Evolutionary conservation across 192 early-diverging fungal genomes (phyloP), one percentile per base, ranked within the genome.

Genomic region (Piromyces sp.): DNA sequence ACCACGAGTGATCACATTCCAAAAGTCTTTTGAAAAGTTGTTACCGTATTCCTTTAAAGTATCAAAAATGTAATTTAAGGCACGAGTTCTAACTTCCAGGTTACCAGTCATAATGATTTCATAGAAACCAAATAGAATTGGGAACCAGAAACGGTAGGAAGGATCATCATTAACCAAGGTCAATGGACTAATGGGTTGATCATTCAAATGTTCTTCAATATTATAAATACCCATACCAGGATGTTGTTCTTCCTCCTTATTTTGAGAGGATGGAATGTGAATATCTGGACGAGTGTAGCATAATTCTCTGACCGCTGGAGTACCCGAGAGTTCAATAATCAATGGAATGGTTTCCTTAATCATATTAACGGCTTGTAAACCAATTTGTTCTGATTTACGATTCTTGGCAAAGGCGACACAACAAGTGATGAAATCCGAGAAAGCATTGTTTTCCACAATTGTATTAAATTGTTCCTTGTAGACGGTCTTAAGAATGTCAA

Each of bases 71-170:
- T 94, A 92, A 36, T 89, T 91, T 51, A 98, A 85, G 16, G 93
- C 96, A 33, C 93, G 88, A 30, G 95, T 96, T 78, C 96, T 87
- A 78, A 98, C 95, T 86, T 98, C 96, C 30, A 98, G 87, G 80
- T 97, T 95, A 79, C 93, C 92, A 30, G 93, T 93, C 95, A 98
- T 96, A 30, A 95, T 92, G 0, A 96, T 90, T 80, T 95, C 93
- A 85, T 96, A 93, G 68, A 96, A 88, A 33, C 95, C 95, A 81
- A 94, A 93, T 78, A 98, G 87, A n/a, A 94, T 87, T 0, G 95
- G 95, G 87, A 95, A 94, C 95, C 94, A 96, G 51, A 86, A 88
- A 80, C 86, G 85, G 81, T 88, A 89, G 40, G 83, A 84, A 5
- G 86, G 85, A 80, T 91, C 90, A n/a, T 91, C 90, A 58, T 88